Evolutionary conservation across 1,284 basidiomycete genomes (phyloP), one percentile per base, ranked within the genome.

Genomic region (Boletus semigastroideus): DNA sequence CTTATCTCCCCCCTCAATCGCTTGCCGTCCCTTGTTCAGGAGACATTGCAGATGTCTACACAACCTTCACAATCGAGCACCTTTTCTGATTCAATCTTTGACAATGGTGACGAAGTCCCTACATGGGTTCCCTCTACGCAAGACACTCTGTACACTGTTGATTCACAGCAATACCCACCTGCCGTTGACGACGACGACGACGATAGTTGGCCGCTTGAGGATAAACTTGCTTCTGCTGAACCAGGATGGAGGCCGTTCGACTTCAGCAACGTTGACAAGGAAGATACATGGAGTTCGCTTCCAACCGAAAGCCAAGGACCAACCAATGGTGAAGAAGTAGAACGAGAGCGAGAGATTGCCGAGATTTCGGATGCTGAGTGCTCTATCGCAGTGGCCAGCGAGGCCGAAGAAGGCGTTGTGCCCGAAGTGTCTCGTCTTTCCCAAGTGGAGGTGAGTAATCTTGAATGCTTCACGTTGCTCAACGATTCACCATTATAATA

Each of bases 271-370:
- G 58, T 71, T 49, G 63, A 72, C 54, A 69, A 79, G 55, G 84
- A 87, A 46, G 86, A 87, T 56, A 86, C 86, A 12, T 87, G 86
- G 87, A 87, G 83, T 58, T 83, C 82, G 14, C 63, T 78, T 42
- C 82, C 82, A n/a, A 79, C 78, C 7, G 73, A 78, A 51, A 82
- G 77, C 57, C 77, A 77, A 22, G 73, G 68, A 14, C 62, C 60
- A 12, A 70, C 66, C 11, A 60, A 51, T n/a, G 49, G 61, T 9
- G 59, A 54, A 37, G 54, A 58, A 14, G 51, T 46, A 5, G 69
- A 69, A 45, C 64, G 63, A 38, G 72, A 68, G 19, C 69, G 74
- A 58, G 74, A 75, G 37, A 58, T 64, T 20, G 58, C 62, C 25
- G 69, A 67, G 52, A 64, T 63, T 31, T 56, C 54, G 19, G 68